These are phyloP conservation scores for Hypoxylon trugodes DNA, from an alignment of 495 filamentous ascomycete species.

Conservation along the genomic window DNA sequence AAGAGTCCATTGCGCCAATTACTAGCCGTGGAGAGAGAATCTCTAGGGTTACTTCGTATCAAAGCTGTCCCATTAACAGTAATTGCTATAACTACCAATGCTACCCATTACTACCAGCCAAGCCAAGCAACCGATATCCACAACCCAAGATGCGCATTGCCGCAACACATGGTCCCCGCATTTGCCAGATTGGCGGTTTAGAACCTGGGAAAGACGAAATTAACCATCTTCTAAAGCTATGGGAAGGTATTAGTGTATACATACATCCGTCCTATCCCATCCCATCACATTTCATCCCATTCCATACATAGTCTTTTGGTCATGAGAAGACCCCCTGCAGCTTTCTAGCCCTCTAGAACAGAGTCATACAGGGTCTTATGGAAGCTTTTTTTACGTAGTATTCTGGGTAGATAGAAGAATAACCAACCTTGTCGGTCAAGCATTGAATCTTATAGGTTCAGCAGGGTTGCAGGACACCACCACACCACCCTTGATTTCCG, in stretches of 20 bases:
- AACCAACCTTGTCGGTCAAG: slow-evolving; percentile 20
- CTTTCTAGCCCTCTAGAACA: slow-evolving; percentile 4
- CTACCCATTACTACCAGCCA: slow-evolving; percentile 10
- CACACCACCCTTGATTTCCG: slow-evolving; percentile 7
- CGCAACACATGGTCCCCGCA: slow-evolving; percentile 34
- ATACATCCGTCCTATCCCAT: too few species aligned
- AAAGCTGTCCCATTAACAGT: slow-evolving; percentile 29
- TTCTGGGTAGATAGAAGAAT: slow-evolving; percentile 11
- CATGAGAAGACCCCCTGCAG: slow-evolving; percentile 15
- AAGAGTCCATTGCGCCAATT: slow-evolving; percentile 8
- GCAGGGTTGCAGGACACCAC: slow-evolving; percentile 26
- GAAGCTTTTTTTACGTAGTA: slow-evolving; percentile 13
- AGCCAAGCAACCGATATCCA: slow-evolving; percentile 23
- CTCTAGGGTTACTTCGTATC: slow-evolving; percentile 28
- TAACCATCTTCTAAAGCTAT: slow-evolving; percentile 9
- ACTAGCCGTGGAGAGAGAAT: too few species aligned
- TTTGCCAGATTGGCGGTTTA: slow-evolving; percentile 26
- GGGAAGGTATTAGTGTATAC: too few species aligned
- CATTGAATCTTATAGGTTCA: slow-evolving; percentile 13
- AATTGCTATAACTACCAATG: too few species aligned
- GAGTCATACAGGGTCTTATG: slow-evolving; percentile 27
- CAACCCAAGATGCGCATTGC: slow-evolving; percentile 24
- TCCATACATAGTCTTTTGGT: slow-evolving; percentile 2
- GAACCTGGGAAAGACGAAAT: slow-evolving; percentile 25
- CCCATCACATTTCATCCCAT: too few species aligned